phyloP scores from a whole-genome alignment of 768 basidiomycete species.

The Gelatoporia subvermispora region DNA sequence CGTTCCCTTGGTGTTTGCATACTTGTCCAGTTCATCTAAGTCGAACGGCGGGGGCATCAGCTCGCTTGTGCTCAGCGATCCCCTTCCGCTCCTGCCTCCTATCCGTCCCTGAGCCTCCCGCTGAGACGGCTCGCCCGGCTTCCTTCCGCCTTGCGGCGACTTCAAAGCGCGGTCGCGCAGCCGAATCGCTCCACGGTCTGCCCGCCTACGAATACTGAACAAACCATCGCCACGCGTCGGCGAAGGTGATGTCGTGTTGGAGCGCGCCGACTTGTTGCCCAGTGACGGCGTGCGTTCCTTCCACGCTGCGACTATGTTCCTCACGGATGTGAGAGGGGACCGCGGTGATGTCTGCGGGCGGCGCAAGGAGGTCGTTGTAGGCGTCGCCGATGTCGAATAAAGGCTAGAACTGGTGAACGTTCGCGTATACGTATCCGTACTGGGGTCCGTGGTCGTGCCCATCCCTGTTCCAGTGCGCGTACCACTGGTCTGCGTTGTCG shows the following conservation, averaged over 20 bases:
- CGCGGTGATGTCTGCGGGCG: conserved; percentile 61
- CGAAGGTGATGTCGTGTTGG: conserved; percentile 14
- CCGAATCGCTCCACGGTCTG: conserved; percentile 28
- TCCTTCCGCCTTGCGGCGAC: not conserved
- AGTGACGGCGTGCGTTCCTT: conserved; percentile 63
- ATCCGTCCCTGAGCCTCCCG: conserved; percentile 7
- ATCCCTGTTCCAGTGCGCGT: conserved; percentile 1
- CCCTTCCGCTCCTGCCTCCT: conserved; percentile 26
- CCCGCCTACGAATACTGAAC: conserved; percentile 47
- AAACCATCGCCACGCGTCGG: conserved; percentile 36
- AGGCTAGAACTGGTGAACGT: conserved; percentile 35
- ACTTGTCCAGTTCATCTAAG: conserved; percentile 40
- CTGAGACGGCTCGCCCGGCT: not conserved
- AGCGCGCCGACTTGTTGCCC: conserved; percentile 20
- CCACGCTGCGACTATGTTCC: conserved; percentile 77
- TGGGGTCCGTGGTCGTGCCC: conserved; percentile 23
- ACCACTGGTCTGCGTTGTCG: conserved; percentile 16
- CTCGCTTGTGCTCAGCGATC: conserved; percentile 24
- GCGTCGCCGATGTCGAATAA: conserved; percentile 33
- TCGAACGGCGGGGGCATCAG: conserved; percentile 44
- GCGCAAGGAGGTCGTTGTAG: conserved; percentile 49
- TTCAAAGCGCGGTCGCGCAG: conserved; percentile 13
- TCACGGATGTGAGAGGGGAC: conserved; percentile 64
- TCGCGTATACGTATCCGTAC: conserved; percentile 26
- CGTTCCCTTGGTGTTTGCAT: conserved; percentile 31